Evolutionary conservation across 1,139 yeast genomes (phyloP), one percentile per base, ranked within the genome.

Genomic region (Candida frijolesensis): DNA sequence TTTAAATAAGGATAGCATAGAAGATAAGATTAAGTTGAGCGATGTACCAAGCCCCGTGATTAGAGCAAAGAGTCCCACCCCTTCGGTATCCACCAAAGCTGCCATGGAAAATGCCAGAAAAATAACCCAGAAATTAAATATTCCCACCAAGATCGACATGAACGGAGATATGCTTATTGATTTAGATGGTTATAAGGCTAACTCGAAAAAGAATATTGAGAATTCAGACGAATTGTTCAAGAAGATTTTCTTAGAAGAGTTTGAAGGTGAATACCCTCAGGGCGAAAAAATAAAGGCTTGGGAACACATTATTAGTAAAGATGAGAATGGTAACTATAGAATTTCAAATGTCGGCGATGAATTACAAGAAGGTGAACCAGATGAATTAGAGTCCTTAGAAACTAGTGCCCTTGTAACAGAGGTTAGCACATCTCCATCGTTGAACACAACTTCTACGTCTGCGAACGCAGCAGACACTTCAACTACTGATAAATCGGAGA

Each of bases 151-250:
- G 58, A 81, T 92, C 41, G 96, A 90, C 56, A 85, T 87, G 57
- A 89, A 90, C 61, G 99, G 99, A 11, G 97, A 92, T 63, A 79
- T 95, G 62, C 82, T 92, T 44, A 73, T 95, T 46, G 99, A 95
- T 70, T 89, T 94, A 86, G 96, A 91, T 60, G 99, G 99, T 25
- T 95, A 95, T 70, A 94, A 92, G 68, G 89, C 96, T 33, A 89
- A 87, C 58, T 85, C 87, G 35, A 77, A 75, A 55, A 82, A 84
- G 57, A 89, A 87, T 62, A 80, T 84, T 44, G 84, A 84, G 46
- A 83, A 80, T 57, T 81, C 90, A 0, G 90, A 85, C 59, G 85
- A 84, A 51, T 74, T 87, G 45, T 82, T 94, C 54, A 84, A 85
- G 58, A 84, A 85, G 58, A 75, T 92, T 45, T 75, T 92, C 49